These are phyloP conservation scores for Odonthalia washingtoniensis DNA, from an alignment of 31 red algal genomes.

Conservation along the genomic window DNA sequence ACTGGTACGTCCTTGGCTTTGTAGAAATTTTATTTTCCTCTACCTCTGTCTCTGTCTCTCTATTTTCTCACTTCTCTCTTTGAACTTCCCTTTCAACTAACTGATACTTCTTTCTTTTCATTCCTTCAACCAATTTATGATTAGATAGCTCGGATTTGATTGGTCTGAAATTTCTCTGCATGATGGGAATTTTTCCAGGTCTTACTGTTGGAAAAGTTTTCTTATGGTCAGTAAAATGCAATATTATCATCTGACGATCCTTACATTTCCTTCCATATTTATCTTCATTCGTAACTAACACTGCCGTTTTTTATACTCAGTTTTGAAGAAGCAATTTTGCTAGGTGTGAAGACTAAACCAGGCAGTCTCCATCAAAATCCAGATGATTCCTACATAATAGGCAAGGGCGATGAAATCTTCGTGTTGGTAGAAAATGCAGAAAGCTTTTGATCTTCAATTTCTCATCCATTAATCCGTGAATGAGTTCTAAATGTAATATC, in stretches of 20 bases:
- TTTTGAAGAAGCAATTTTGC: conserved; percentile 74
- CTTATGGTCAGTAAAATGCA: conserved; percentile 62
- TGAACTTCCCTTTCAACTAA: too few relatives aligned
- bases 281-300: too few relatives aligned
- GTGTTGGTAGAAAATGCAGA: conserved; percentile 76
- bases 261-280: neutral
- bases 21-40: too few relatives aligned
- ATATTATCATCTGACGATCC: too few relatives aligned
- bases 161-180: conserved; percentile 74
- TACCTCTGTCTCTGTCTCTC: too few relatives aligned
- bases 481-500: conserved; percentile 28
- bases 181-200: conserved; percentile 71
- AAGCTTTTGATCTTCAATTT: conserved; percentile 69
- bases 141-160: conserved; percentile 80
- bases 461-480: conserved; percentile 71
- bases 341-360: conserved; percentile 70
- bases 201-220: conserved; percentile 66
- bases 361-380: conserved; percentile 69
- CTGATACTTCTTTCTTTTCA: too few relatives aligned
- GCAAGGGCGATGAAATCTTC: conserved; percentile 72
- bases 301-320: too few relatives aligned
- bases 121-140: too few relatives aligned
- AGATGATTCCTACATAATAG: conserved; percentile 63
- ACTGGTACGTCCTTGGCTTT: conserved; percentile 71
- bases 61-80: too few relatives aligned